Evolutionary conservation across 805 yeast species (phyloP).

Genomic region (Monosporozyma servazzii): DNA sequence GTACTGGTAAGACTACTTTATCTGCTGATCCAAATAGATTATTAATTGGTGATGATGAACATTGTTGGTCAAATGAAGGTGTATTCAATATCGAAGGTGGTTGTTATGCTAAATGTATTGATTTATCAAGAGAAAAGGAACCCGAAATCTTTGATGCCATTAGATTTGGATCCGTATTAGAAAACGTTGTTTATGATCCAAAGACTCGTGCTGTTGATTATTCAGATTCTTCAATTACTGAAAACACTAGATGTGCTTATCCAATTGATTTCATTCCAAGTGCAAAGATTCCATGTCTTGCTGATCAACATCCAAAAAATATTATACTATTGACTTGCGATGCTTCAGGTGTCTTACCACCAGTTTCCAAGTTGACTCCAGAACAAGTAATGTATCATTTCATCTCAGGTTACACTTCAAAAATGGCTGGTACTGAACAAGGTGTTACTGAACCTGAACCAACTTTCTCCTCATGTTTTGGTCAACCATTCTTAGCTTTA

Average conservation of each 20-base stretch:
- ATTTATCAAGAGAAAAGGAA: conserved; percentile 81
- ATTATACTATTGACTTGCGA: conserved; percentile 91
- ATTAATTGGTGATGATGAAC: conserved; percentile 97
- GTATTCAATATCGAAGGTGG: conserved; percentile 99
- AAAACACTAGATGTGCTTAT: conserved; percentile 97
- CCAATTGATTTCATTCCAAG: conserved; percentile 96
- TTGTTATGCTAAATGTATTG: conserved; percentile 96
- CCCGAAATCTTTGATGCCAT: conserved; percentile 96
- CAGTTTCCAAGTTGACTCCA: conserved; percentile 85
- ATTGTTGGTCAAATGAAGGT: conserved; percentile 98
- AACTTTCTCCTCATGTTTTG: conserved; percentile 96
- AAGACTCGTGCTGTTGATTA: conserved; percentile 76
- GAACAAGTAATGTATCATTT: conserved; percentile 99
- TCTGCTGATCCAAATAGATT: conserved; percentile 92
- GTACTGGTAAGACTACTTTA: conserved; percentile 96
- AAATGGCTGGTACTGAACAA: conserved; percentile 99
- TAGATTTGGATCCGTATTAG: conserved; percentile 88
- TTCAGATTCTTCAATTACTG: conserved; percentile 73
- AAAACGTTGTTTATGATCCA: conserved; percentile 83
- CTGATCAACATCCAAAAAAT: conserved; percentile 85
- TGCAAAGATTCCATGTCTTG: conserved; percentile 90
- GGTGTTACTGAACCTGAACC: conserved; percentile 98
- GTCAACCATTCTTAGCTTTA: conserved; percentile 95
- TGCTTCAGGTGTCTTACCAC: conserved; percentile 96
- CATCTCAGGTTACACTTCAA: conserved; percentile 96